phyloP scores from a whole-genome alignment of 148 eudicot genomes.

The Fallopia convolvulus region DNA sequence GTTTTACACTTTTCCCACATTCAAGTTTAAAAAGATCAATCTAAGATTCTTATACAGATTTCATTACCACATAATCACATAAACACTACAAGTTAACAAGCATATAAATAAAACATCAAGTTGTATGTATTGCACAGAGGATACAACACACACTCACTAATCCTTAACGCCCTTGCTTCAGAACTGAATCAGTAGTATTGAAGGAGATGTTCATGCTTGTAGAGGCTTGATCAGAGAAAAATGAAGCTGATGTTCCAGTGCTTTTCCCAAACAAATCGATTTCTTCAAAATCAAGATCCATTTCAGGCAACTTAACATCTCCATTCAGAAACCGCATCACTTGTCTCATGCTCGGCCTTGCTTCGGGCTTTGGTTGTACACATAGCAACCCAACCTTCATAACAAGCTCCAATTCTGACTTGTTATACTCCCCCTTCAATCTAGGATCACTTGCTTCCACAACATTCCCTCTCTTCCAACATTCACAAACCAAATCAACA shows the following conservation, averaged over 20 bases:
- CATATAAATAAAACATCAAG: background rate
- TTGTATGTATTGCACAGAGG: background rate
- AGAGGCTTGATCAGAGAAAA: background rate
- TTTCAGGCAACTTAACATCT: background rate
- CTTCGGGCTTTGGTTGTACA: slow-evolving; percentile 19
- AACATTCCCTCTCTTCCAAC: slow-evolving; percentile 26
- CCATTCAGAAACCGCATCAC: slow-evolving; percentile 27
- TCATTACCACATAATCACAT: background rate
- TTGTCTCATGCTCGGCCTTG: slow-evolving; percentile 39
- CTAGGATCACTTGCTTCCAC: slow-evolving; percentile 27
- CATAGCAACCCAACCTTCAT: slow-evolving; percentile 33
- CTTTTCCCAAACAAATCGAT: background rate
- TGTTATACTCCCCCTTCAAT: slow-evolving; percentile 21
- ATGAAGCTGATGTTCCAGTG: background rate
- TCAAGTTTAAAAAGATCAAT: no score
- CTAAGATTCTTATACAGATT: background rate
- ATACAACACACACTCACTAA: background rate
- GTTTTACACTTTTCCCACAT: no score
- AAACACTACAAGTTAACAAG: background rate
- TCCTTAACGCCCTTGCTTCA: background rate
- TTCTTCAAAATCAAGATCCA: background rate
- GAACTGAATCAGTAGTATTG: slow-evolving; percentile 1
- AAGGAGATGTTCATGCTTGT: background rate
- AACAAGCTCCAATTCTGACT: slow-evolving; percentile 26
- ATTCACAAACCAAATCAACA: slow-evolving; percentile 27